These are phyloP conservation scores for Entelexis sorbosivorans DNA, from an alignment of 1,139 yeast species.

Conservation along the genomic window DNA sequence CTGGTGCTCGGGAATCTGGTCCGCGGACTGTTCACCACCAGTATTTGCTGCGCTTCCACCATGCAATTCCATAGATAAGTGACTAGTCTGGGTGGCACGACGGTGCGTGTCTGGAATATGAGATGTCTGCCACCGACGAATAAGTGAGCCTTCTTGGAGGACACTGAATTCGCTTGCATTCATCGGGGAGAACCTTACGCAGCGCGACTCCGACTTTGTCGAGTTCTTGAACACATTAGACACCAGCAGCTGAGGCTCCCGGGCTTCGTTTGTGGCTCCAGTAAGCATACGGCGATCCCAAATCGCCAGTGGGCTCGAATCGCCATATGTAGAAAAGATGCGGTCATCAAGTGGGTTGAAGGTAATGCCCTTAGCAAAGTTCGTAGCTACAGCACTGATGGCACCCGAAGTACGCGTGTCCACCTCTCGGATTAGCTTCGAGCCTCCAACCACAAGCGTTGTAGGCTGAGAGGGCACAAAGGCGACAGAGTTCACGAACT, in stretches of 20 bases:
- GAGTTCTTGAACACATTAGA: slow-evolving; percentile 53
- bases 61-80: slow-evolving; percentile 16
- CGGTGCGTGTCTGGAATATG: slow-evolving; percentile 36
- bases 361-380: slow-evolving; percentile 57
- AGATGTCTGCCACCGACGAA: slow-evolving; percentile 76
- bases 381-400: slow-evolving; percentile 36
- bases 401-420: slow-evolving; percentile 37
- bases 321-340: slow-evolving; percentile 64
- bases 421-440: slow-evolving; percentile 66
- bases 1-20: not conserved
- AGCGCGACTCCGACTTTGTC: slow-evolving; percentile 41
- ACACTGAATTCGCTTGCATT: slow-evolving; percentile 69
- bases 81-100: slow-evolving; percentile 10
- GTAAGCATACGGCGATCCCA: slow-evolving; percentile 62
- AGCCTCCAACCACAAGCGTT: slow-evolving; percentile 59
- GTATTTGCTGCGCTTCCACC: not conserved
- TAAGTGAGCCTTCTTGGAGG: slow-evolving; percentile 63
- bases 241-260: slow-evolving; percentile 50
- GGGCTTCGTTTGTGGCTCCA: slow-evolving; percentile 14
- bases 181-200: slow-evolving; percentile 60
- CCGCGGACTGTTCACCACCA: not conserved
- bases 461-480: slow-evolving; percentile 54
- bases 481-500: slow-evolving; percentile 55
- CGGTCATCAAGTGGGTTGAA: slow-evolving; percentile 57
- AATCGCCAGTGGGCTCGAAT: slow-evolving; percentile 71